Conservation (phyloP, 371 early-diverging fungal species). For the Mucor irregularis region DNA sequence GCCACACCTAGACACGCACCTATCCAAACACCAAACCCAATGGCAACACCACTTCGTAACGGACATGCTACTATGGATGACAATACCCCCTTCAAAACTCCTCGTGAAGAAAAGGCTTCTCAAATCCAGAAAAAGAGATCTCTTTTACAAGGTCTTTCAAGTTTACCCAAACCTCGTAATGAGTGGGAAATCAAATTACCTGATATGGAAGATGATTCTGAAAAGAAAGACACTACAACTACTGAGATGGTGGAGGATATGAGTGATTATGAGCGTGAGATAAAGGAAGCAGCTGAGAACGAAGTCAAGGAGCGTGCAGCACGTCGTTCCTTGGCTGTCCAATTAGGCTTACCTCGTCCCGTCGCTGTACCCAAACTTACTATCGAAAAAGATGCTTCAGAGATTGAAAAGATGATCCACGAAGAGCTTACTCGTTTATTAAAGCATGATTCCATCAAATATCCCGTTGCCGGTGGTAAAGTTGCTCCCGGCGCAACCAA, state of each 20-base stretch:
- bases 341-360: conserved; percentile 82
- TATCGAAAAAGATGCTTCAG: neutral
- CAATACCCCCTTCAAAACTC: conserved; percentile 53
- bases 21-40: conserved; percentile 85
- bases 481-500: conserved; percentile 50
- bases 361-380: conserved; percentile 25
- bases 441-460: conserved; percentile 66
- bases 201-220: conserved; percentile 55
- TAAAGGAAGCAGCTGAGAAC: conserved; percentile 37
- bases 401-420: conserved; percentile 50
- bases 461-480: conserved; percentile 67
- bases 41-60: conserved; percentile 63
- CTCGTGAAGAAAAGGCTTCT: conserved; percentile 54
- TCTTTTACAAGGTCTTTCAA: conserved; percentile 54
- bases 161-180: conserved; percentile 90
- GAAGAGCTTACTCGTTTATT: conserved; percentile 65
- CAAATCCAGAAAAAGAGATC: conserved; percentile 54
- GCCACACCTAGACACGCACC: conserved; percentile 61
- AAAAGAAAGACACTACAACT: conserved; percentile 25
- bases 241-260: conserved; percentile 55
- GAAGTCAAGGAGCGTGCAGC: conserved; percentile 51
- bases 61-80: conserved; percentile 25
- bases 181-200: conserved; percentile 93
- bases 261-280: conserved; percentile 65
- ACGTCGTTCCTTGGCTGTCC: conserved; percentile 75